phyloP scores from a whole-genome alignment of 352 stramenopile species.

The Pythium dissotocum region DNA sequence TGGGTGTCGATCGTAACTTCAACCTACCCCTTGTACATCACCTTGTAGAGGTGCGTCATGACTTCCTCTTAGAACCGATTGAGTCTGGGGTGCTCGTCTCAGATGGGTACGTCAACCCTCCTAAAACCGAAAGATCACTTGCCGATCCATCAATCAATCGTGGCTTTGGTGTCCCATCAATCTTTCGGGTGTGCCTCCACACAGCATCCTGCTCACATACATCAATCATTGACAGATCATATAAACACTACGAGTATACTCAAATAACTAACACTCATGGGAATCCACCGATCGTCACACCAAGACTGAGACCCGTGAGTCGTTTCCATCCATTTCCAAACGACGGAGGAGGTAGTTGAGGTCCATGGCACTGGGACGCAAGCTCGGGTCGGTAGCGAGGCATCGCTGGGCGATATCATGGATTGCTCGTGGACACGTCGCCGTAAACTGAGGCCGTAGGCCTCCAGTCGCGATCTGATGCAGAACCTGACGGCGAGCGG shows the following conservation, averaged over 20 bases:
- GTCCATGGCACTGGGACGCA: conserved; percentile 5
- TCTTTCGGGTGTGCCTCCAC: background rate
- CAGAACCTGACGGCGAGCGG: background rate
- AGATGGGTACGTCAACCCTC: background rate
- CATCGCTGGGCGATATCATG: conserved; percentile 13
- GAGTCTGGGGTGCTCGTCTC: background rate
- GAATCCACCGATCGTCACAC: background rate
- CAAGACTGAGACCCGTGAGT: conserved; percentile 4
- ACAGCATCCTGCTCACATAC: background rate
- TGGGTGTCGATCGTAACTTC: background rate
- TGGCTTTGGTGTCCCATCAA: too few relatives aligned
- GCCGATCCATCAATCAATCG: background rate
- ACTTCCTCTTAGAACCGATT: background rate
- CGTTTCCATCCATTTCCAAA: conserved; percentile 10
- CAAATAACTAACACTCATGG: background rate
- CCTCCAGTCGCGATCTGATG: conserved; percentile 15
- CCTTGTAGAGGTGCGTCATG: background rate
- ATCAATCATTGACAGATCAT: too few relatives aligned
- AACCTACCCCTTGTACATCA: conserved; percentile 4
- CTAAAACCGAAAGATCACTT: background rate
- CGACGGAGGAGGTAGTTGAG: conserved; percentile 8
- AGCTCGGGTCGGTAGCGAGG: background rate
- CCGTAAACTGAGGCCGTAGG: conserved; percentile 4
- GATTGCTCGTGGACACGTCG: conserved; percentile 10
- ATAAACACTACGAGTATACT: background rate